Evolutionary conservation across 371 early-diverging fungal genomes (phyloP).

Genomic region (Neoconidiobolus thromboides): DNA sequence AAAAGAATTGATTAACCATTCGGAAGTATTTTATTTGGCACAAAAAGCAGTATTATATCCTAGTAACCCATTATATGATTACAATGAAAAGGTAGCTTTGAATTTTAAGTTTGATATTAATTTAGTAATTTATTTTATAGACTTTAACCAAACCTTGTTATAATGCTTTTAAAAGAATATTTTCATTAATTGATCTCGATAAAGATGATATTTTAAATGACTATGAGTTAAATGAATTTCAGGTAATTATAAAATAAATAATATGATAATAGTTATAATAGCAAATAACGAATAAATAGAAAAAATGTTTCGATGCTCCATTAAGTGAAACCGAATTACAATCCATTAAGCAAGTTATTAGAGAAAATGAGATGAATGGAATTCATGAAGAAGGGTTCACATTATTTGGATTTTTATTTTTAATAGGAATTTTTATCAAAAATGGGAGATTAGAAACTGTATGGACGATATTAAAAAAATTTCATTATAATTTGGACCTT

Average conservation of each 20-base stretch:
- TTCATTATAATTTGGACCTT: conserved; percentile 89
- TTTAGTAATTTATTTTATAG: background rate
- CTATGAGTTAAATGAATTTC: conserved; percentile 87
- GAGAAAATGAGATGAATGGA: conserved; percentile 69
- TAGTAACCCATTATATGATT: conserved; percentile 87
- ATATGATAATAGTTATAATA: background rate
- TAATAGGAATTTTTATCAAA: conserved; percentile 89
- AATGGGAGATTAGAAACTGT: conserved; percentile 91
- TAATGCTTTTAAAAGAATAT: conserved; percentile 79
- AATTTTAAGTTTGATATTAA: background rate
- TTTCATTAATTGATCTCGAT: conserved; percentile 81
- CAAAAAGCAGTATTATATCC: conserved; percentile 95
- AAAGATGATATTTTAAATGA: conserved; percentile 82
- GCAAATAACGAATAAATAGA: conserved; percentile 18
- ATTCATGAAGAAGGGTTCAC: conserved; percentile 70
- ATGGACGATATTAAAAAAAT: conserved; percentile 87
- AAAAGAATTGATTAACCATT: conserved; percentile 79
- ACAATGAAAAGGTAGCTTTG: conserved; percentile 55
- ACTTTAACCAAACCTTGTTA: conserved; percentile 23
- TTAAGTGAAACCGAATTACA: conserved; percentile 84
- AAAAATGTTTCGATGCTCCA: conserved; percentile 86
- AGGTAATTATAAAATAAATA: conserved; percentile 25
- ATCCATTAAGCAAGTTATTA: conserved; percentile 83
- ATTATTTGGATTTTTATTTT: conserved; percentile 69
- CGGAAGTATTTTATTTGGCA: conserved; percentile 97